Conservation (phyloP, 2,329 filamentous ascomycete species). For the Penicillium aurantiogriseum region DNA sequence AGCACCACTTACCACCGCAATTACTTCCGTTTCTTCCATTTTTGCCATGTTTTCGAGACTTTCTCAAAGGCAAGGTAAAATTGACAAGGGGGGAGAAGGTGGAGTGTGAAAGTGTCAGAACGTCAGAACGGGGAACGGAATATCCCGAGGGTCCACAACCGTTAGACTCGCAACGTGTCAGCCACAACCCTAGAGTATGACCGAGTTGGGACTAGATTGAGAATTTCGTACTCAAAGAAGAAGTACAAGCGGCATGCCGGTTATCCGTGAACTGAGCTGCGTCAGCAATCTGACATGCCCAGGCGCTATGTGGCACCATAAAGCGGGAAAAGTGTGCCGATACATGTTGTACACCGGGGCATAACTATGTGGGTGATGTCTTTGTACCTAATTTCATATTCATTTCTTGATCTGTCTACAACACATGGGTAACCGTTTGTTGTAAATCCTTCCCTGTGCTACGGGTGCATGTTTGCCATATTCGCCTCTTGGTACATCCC, state of each 20-base stretch:
- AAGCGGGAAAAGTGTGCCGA: not conserved
- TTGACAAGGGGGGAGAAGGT: not conserved
- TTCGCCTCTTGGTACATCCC: not conserved
- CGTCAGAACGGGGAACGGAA: not conserved
- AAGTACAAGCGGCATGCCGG: not conserved
- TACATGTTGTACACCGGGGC: fast-evolving
- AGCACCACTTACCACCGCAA: not conserved
- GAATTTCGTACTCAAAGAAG: not conserved
- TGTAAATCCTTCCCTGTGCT: not conserved
- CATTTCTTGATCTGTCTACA: not conserved
- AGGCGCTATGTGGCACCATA: not conserved
- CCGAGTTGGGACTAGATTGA: not conserved
- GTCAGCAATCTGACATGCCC: too few relatives aligned
- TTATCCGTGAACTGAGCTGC: too few relatives aligned
- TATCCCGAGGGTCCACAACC: not conserved
- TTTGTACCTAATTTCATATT: not conserved
- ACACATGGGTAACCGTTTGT: not conserved
- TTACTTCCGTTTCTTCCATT: not conserved
- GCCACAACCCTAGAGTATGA: not conserved
- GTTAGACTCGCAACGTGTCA: not conserved
- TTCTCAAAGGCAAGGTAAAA: not conserved
- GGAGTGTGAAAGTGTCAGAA: not conserved
- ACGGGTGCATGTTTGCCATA: not conserved
- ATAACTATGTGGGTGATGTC: too few relatives aligned
- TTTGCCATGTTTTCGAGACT: not conserved